A percentile compares a stretch with the other conserved stretches of the same genome.
Evolutionary conservation across 139 green algal genomes (phyloP).

Genomic region (Asterochloris sp.): DNA sequence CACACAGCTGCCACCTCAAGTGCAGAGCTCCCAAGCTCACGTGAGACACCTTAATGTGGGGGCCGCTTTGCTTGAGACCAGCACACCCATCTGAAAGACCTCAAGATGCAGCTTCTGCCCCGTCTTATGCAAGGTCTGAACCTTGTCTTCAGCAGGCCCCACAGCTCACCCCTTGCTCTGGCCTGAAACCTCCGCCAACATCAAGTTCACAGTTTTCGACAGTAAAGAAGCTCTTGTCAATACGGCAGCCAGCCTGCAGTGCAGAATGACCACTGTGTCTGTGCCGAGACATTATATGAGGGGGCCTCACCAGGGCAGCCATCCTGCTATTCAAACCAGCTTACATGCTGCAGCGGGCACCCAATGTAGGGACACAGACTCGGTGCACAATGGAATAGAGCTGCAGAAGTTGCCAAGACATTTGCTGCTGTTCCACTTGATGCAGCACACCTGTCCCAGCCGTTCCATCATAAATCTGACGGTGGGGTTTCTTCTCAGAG

Average conservation of each 20-base stretch:
- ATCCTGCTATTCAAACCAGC: too few relatives aligned
- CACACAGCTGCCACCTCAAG: too few relatives aligned
- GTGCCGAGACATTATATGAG: too few relatives aligned
- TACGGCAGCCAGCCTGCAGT: conserved; percentile 52
- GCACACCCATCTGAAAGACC: neutral
- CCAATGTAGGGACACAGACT: too few relatives aligned
- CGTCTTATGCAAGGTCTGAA: neutral
- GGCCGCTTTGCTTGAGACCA: too few relatives aligned
- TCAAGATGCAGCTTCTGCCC: neutral
- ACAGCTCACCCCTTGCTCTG: conserved; percentile 52
- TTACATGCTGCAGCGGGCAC: too few relatives aligned
- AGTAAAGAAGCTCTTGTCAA: conserved; percentile 55
- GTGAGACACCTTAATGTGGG: too few relatives aligned
- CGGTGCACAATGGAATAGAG: too few relatives aligned
- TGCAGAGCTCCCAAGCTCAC: too few relatives aligned
- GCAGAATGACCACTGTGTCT: neutral
- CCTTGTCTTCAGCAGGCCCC: neutral
- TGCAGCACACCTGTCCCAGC: conserved; percentile 51
- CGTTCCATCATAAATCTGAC: conserved; percentile 77
- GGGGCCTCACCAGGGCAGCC: too few relatives aligned
- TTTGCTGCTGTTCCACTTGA: neutral
- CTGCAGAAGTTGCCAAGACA: too few relatives aligned
- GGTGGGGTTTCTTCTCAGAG: conserved; percentile 37
- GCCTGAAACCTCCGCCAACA: conserved; percentile 63
- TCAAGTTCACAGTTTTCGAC: conserved; percentile 54